A percentile compares a stretch with the other conserved stretches of the same genome.
Evolutionary conservation across 2,329 filamentous ascomycete genomes (phyloP).

Genomic region (Biscogniauxia marginata): DNA sequence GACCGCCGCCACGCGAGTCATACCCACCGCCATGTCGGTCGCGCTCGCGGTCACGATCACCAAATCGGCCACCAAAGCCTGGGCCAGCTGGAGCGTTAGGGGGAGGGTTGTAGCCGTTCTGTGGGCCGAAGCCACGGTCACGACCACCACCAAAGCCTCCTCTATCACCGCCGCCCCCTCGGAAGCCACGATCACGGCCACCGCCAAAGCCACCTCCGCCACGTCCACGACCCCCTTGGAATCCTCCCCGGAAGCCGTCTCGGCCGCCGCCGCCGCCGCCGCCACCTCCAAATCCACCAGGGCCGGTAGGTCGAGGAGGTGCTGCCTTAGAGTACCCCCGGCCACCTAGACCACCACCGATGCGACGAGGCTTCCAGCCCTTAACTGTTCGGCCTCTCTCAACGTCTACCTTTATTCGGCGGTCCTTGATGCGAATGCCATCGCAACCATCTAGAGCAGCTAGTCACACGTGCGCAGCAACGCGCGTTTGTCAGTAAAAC

Average conservation of each 20-base stretch:
- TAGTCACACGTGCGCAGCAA: conserved; percentile 60
- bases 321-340: conserved; percentile 86
- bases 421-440: conserved; percentile 88
- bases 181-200: conserved; percentile 37
- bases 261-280: conserved; percentile 56
- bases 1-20: conserved; percentile 54
- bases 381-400: conserved; percentile 93
- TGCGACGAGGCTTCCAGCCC: conserved; percentile 87
- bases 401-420: conserved; percentile 90
- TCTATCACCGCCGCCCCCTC: conserved; percentile 55
- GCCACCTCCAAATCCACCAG: conserved; percentile 56
- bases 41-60: conserved; percentile 41
- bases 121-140: conserved; percentile 42
- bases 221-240: conserved; percentile 47
- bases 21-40: conserved; percentile 53
- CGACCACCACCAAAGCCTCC: conserved; percentile 48
- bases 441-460: conserved; percentile 86
- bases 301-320: conserved; percentile 68
- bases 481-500: conserved; percentile 66
- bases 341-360: conserved; percentile 89
- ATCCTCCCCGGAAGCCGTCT: conserved; percentile 56
- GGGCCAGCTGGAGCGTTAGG: conserved; percentile 64
- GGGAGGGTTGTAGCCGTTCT: conserved; percentile 51
- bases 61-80: conserved; percentile 42
- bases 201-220: conserved; percentile 35